Evolutionary conservation across 2,329 filamentous ascomycete genomes (phyloP).

Genomic region (Monosporascus sp.): DNA sequence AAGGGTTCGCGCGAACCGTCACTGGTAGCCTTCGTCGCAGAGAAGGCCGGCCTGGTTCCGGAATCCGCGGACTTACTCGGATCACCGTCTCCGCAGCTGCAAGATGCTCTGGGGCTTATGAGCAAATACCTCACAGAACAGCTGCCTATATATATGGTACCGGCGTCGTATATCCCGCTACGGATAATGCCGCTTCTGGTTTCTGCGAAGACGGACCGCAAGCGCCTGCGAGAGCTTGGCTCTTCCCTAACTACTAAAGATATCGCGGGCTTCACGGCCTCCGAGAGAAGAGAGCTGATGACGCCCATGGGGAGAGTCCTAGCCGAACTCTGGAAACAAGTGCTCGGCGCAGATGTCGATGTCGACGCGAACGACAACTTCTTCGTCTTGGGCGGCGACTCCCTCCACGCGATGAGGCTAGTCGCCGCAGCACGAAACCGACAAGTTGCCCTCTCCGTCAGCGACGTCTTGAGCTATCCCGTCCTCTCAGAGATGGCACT

Average conservation of each 20-base stretch:
- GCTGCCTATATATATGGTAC: conserved; percentile 41
- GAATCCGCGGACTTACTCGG: conserved; percentile 19
- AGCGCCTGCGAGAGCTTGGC: conserved; percentile 41
- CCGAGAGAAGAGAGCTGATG: conserved; percentile 31
- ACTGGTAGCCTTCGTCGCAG: conserved; percentile 39
- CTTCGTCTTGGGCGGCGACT: conserved; percentile 36
- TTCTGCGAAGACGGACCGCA: conserved; percentile 46
- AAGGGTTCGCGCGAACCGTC: conserved; percentile 34
- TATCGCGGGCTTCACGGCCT: conserved; percentile 28
- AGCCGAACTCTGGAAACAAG: conserved; percentile 31
- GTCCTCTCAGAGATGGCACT: conserved; percentile 39
- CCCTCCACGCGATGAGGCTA: conserved; percentile 46
- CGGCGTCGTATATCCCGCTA: conserved; percentile 41
- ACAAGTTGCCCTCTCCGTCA: conserved; percentile 37
- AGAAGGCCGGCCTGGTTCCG: conserved; percentile 22
- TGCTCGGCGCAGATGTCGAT: conserved; percentile 30
- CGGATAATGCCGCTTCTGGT: conserved; percentile 41
- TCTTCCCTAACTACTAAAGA: conserved; percentile 35
- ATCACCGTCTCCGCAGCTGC: conserved; percentile 18
- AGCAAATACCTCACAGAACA: conserved; percentile 27
- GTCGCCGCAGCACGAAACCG: conserved; percentile 37
- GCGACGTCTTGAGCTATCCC: conserved; percentile 40
- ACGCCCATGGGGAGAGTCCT: conserved; percentile 34
- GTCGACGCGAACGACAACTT: conserved; percentile 27
- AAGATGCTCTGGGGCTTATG: conserved; percentile 22